Conservation (phyloP, 345 rosid species). For the Raphanus raphanistrum region DNA sequence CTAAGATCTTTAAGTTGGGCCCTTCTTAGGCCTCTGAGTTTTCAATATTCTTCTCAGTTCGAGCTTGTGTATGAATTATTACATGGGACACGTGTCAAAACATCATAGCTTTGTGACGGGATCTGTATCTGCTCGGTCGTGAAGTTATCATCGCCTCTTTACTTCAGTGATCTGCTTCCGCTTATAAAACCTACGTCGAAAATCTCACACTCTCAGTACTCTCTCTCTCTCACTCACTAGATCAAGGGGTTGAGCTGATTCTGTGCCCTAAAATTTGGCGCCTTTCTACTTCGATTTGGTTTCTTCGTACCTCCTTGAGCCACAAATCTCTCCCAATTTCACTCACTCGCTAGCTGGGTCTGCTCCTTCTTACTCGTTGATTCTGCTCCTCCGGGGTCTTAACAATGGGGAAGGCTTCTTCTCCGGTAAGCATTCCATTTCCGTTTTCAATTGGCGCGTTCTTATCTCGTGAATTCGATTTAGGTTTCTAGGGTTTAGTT, state of each 20-base stretch:
- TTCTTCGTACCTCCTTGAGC: conserved; percentile 7
- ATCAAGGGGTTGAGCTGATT: conserved; percentile 12
- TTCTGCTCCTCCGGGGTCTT: conserved; percentile 17
- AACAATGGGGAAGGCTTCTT: conserved; percentile 27
- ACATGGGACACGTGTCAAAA: not conserved
- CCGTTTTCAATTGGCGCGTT: not conserved
- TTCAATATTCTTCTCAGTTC: not conserved
- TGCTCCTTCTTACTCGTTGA: conserved; percentile 4
- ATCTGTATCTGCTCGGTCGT: conserved; percentile 2
- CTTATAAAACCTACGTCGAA: not conserved
- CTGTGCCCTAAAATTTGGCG: conserved; percentile 21
- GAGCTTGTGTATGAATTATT: not conserved
- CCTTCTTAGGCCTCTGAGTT: not conserved
- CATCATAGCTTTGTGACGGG: not conserved
- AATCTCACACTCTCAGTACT: not conserved
- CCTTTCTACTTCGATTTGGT: conserved; percentile 23
- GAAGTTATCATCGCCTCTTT: not conserved
- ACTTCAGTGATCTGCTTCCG: not conserved
- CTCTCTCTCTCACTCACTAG: not conserved
- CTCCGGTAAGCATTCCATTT: conserved; percentile 30
- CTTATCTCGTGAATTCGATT: conserved; percentile 1
- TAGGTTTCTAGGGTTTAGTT: conserved; percentile 36
- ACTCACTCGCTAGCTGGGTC: conserved; percentile 6
- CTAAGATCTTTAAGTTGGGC: not conserved
- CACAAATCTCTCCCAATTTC: not conserved